Conservation (phyloP, 2,329 filamentous ascomycete species). For the Fusarium xyrophilum region DNA sequence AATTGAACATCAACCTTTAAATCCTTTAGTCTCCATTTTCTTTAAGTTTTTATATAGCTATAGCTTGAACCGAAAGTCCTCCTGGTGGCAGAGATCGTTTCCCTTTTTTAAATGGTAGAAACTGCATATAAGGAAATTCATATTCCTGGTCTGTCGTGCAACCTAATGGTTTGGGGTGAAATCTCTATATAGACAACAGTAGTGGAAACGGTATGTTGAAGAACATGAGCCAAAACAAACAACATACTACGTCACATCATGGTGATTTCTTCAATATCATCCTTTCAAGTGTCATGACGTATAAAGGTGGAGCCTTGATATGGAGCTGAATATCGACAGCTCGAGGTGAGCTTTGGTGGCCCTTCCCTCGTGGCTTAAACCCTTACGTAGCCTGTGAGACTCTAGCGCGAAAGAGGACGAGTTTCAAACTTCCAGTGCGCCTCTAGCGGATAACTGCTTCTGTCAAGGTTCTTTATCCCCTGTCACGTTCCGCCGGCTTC, state of each 20-base stretch:
- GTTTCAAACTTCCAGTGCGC: conserved; percentile 12
- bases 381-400: conserved; percentile 21
- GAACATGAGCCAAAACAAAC: neutral
- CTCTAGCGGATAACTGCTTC: conserved; percentile 33
- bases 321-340: conserved; percentile 15
- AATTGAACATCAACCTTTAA: neutral
- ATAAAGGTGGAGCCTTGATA: conserved; percentile 14
- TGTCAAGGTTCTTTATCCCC: conserved; percentile 20
- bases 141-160: neutral
- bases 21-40: neutral
- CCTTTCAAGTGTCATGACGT: conserved; percentile 16
- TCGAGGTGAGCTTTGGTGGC: conserved; percentile 5
- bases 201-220: neutral
- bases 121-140: neutral
- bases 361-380: conserved; percentile 24
- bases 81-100: neutral
- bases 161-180: too few species aligned
- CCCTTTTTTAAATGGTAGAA: neutral
- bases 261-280: neutral
- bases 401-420: conserved; percentile 1
- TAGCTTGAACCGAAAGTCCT: neutral
- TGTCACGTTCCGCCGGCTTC: conserved; percentile 17
- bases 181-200: neutral
- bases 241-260: neutral
- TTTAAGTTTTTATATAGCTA: neutral